Evolutionary conservation across 2,329 filamentous ascomycete genomes (phyloP).

Genomic region (Aspergillus melleus): DNA sequence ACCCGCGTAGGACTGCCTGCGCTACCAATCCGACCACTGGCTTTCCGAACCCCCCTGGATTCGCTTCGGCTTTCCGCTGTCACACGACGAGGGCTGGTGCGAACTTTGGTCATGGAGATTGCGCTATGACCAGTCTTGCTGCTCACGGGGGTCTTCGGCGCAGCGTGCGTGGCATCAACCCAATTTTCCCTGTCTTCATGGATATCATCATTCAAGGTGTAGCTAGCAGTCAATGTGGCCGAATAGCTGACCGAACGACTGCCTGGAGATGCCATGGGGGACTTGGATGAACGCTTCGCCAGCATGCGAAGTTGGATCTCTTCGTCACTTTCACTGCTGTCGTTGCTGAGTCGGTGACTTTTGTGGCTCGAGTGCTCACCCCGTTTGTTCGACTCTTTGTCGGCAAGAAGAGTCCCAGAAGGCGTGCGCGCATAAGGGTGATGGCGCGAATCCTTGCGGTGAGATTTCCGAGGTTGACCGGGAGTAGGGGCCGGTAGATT

Average conservation of each 20-base stretch:
- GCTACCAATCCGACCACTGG: conserved; percentile 49
- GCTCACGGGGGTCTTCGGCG: conserved; percentile 55
- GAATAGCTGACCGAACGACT: conserved; percentile 73
- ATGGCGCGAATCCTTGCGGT: conserved; percentile 71
- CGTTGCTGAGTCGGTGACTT: conserved; percentile 59
- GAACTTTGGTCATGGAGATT: conserved; percentile 63
- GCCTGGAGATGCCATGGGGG: conserved; percentile 62
- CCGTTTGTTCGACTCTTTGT: conserved; percentile 30
- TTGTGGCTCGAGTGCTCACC: conserved; percentile 48
- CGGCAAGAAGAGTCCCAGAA: conserved; percentile 44
- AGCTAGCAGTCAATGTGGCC: conserved; percentile 70
- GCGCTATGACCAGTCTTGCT: conserved; percentile 54
- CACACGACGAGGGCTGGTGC: conserved; percentile 52
- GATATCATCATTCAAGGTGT: conserved; percentile 62
- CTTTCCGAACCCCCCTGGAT: conserved; percentile 45
- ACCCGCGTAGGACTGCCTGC: conserved; percentile 36
- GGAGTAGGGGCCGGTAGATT: conserved; percentile 93
- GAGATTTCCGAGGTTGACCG: conserved; percentile 89
- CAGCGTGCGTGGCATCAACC: conserved; percentile 39
- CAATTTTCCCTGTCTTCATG: conserved; percentile 69
- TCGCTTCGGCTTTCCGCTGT: conserved; percentile 42
- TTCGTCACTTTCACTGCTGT: conserved; percentile 70
- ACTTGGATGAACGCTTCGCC: conserved; percentile 65
- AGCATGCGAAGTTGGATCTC: conserved; percentile 77
- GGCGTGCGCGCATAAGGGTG: conserved; percentile 67